Evolutionary conservation across 2,329 filamentous ascomycete species (phyloP).

Genomic region (Xylariomycetidae sp.): DNA sequence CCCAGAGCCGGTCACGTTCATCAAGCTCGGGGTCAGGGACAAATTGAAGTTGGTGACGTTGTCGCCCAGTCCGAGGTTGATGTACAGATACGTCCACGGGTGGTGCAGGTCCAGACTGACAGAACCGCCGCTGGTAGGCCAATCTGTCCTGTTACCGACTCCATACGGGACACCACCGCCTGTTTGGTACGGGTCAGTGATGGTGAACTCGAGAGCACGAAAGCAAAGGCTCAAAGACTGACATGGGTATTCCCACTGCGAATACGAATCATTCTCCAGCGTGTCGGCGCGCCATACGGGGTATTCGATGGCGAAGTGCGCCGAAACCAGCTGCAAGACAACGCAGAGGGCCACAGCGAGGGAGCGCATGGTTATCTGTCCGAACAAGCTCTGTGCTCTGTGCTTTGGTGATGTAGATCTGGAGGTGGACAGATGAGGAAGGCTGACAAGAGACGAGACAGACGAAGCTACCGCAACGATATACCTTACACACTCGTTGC

Average conservation of each 20-base stretch:
- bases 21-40: slow-evolving; percentile 54
- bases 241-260: slow-evolving; percentile 48
- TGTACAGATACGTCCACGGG: slow-evolving; percentile 44
- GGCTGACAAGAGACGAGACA: too few relatives aligned
- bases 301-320: slow-evolving; percentile 44
- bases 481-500: too few relatives aligned
- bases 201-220: slow-evolving; percentile 1
- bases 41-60: slow-evolving; percentile 62
- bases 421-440: too few relatives aligned
- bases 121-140: slow-evolving; percentile 45
- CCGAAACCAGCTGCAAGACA: slow-evolving; percentile 31
- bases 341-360: slow-evolving; percentile 21
- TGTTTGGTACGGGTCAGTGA: slow-evolving; percentile 16
- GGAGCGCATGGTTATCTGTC: slow-evolving; percentile 14
- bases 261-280: slow-evolving; percentile 36
- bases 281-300: slow-evolving; percentile 45
- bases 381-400: too few relatives aligned
- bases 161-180: slow-evolving; percentile 42
- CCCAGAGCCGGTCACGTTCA: slow-evolving; percentile 54
- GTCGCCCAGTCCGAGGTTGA: slow-evolving; percentile 46
- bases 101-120: slow-evolving; percentile 45
- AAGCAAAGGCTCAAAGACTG: slow-evolving; percentile 15
- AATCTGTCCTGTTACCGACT: slow-evolving; percentile 43
- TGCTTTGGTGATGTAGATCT: too few relatives aligned
- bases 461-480: too few relatives aligned